Conservation (phyloP, 2,329 filamentous ascomycete genomes). For the Alternaria arborescens region DNA sequence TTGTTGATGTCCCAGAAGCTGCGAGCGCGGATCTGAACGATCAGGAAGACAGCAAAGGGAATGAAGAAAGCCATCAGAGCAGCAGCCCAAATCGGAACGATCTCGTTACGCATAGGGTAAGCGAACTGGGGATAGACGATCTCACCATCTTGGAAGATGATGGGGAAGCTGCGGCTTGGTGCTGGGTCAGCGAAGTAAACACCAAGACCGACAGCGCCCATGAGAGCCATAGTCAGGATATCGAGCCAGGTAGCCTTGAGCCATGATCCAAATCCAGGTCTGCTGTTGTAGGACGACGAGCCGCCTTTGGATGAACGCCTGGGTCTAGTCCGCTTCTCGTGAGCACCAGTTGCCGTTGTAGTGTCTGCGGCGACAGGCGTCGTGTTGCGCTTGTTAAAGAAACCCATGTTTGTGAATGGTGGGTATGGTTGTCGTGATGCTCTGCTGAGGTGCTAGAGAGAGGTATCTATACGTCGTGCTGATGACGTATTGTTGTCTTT, state of each 20-base stretch:
- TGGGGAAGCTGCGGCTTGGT: conserved; percentile 72
- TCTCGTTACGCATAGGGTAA: conserved; percentile 69
- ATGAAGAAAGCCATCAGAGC: conserved; percentile 71
- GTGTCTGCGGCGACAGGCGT: conserved; percentile 48
- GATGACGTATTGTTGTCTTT: conserved; percentile 14
- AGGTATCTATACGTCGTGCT: conserved; percentile 6
- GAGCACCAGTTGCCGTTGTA: conserved; percentile 42
- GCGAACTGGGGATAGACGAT: conserved; percentile 75
- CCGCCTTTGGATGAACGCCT: conserved; percentile 22
- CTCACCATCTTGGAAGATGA: conserved; percentile 71
- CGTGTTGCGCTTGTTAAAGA: conserved; percentile 50
- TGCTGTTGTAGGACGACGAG: conserved; percentile 38
- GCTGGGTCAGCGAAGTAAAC: conserved; percentile 73
- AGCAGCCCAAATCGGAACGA: conserved; percentile 73
- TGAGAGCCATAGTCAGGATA: conserved; percentile 70
- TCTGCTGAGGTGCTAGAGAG: neutral
- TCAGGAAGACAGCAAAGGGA: conserved; percentile 70
- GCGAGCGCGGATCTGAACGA: conserved; percentile 71
- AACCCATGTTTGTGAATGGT: conserved; percentile 38
- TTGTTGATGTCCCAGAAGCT: conserved; percentile 69
- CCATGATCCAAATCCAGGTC: conserved; percentile 73
- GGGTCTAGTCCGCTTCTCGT: conserved; percentile 37
- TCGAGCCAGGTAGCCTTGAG: conserved; percentile 73
- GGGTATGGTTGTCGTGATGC: conserved; percentile 3
- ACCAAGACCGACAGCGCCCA: conserved; percentile 73